Conservation (phyloP, 2,329 filamentous ascomycete genomes). For the Aspergillus chevalieri region DNA sequence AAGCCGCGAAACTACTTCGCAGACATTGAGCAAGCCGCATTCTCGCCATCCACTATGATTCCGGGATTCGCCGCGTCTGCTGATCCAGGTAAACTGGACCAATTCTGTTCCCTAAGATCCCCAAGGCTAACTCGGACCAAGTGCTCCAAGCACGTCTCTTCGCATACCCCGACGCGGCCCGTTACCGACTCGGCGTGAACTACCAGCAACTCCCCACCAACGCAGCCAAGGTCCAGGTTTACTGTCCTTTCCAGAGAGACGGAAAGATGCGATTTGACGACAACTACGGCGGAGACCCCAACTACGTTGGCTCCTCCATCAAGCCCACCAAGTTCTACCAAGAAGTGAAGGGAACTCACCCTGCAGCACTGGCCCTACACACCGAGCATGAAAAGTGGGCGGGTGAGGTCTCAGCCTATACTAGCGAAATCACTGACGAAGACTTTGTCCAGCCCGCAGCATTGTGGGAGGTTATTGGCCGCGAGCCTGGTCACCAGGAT, state of each 20-base stretch:
- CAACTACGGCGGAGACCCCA: conserved; percentile 56
- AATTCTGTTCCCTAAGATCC: no score
- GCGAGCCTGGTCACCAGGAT: conserved; percentile 29
- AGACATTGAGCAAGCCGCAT: conserved; percentile 63
- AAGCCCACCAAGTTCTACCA: conserved; percentile 18
- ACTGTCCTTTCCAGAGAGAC: conserved; percentile 49
- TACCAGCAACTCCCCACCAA: conserved; percentile 39
- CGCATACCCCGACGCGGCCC: conserved; percentile 52
- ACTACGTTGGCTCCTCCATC: conserved; percentile 41
- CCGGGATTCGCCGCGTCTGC: conserved; percentile 58
- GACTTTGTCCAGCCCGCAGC: conserved; percentile 27
- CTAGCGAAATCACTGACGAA: conserved; percentile 16
- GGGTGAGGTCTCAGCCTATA: conserved; percentile 16
- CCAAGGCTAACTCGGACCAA: conserved; percentile 9
- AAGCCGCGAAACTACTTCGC: conserved; percentile 55
- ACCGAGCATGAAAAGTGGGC: conserved; percentile 26
- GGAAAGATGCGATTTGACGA: conserved; percentile 35
- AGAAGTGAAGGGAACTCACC: background rate
- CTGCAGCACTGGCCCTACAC: conserved; percentile 11
- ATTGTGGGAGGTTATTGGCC: conserved; percentile 27
- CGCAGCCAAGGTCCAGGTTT: conserved; percentile 28
- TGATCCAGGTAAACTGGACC: conserved; percentile 44
- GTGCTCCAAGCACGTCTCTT: conserved; percentile 58
- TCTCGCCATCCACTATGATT: conserved; percentile 59
- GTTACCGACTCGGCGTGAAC: conserved; percentile 38